phyloP scores from a whole-genome alignment of 352 stramenopile genomes.

The Globisporangium nagaii region DNA sequence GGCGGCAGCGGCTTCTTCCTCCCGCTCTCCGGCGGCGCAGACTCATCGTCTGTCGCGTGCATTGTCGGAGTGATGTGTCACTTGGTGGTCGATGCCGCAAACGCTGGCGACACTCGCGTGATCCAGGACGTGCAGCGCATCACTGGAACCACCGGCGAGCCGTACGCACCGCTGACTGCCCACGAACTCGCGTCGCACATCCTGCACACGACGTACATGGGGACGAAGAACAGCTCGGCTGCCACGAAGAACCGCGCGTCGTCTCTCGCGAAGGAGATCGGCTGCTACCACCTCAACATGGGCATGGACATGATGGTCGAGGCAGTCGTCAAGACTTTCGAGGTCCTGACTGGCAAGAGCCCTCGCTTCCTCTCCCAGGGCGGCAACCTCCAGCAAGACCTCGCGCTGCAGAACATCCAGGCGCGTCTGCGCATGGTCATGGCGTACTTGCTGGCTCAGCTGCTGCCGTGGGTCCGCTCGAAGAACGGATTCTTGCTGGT shows the following conservation, averaged over 20 bases:
- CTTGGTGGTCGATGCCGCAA: constrained; percentile 84
- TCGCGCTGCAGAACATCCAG: constrained; percentile 99
- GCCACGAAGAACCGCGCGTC: constrained; percentile 89
- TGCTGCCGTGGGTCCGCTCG: constrained; percentile 95
- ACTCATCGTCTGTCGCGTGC: constrained; percentile 93
- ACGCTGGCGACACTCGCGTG: constrained; percentile 65
- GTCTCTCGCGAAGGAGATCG: constrained; percentile 88
- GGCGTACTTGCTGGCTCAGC: constrained; percentile 95
- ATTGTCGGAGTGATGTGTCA: constrained; percentile 98
- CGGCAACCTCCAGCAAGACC: constrained; percentile 91
- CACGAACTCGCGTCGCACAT: constrained; percentile 90
- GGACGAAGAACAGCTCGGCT: constrained; percentile 93
- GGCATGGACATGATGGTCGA: constrained; percentile 95
- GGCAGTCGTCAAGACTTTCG: constrained; percentile 73
- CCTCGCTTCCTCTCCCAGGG: constrained; percentile 88
- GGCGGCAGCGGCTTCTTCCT: constrained; percentile 91
- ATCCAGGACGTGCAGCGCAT: constrained; percentile 86
- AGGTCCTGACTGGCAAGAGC: constrained; percentile 81
- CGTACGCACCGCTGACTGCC: constrained; percentile 61
- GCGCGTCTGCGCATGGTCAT: constrained; percentile 97
- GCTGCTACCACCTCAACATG: constrained; percentile 95
- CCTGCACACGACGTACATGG: constrained; percentile 98
- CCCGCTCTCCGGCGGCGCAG: constrained; percentile 94
- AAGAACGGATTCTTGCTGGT: constrained; percentile 95
- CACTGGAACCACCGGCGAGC: constrained; percentile 41